phyloP scores from a whole-genome alignment of 805 yeast genomes.

The Ogataea neopini region DNA sequence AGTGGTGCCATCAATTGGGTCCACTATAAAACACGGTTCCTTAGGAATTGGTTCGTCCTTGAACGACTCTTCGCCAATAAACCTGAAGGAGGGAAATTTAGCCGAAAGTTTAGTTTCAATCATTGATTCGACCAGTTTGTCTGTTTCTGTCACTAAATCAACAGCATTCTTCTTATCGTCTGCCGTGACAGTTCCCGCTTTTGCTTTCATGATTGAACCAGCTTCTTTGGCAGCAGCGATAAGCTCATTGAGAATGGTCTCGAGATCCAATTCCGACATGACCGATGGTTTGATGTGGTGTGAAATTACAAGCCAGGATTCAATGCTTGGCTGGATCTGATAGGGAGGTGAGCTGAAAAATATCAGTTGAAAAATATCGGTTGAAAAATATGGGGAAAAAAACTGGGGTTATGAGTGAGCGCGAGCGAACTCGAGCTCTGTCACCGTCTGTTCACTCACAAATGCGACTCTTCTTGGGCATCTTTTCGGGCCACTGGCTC shows the following conservation, averaged over 20 bases:
- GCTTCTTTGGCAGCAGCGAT: constrained; percentile 29
- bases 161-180: constrained; percentile 40
- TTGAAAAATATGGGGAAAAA: too few relatives aligned
- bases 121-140: constrained; percentile 51
- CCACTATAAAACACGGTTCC: constrained; percentile 63
- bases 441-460: too few relatives aligned
- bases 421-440: too few relatives aligned
- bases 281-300: too few relatives aligned
- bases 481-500: too few relatives aligned
- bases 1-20: constrained; percentile 68
- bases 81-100: constrained; percentile 49
- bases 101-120: constrained; percentile 33
- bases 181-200: constrained; percentile 14
- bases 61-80: constrained; percentile 64
- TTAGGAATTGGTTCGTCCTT: constrained; percentile 36
- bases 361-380: too few relatives aligned
- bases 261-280: background rate
- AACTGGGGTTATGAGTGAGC: too few relatives aligned
- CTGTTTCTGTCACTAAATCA: constrained; percentile 63
- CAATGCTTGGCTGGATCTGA: too few relatives aligned
- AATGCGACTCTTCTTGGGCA: too few relatives aligned
- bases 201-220: constrained; percentile 14
- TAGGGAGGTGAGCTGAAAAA: too few relatives aligned
- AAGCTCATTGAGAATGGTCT: constrained; percentile 32
- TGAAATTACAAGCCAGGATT: too few relatives aligned